Conservation (phyloP, 2,329 filamentous ascomycete species). For the Claviceps capensis region DNA sequence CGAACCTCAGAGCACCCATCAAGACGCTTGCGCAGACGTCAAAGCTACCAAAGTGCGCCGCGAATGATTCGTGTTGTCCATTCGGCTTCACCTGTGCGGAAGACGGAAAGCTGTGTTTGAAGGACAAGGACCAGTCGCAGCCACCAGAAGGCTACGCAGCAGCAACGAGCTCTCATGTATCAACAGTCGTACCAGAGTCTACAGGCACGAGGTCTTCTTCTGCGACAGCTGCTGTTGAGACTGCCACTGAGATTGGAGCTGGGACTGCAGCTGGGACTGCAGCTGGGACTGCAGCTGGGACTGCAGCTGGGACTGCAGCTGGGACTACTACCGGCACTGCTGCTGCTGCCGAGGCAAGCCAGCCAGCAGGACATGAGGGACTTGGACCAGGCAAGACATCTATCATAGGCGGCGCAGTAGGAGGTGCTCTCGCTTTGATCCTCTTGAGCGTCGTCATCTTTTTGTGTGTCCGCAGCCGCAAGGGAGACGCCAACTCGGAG, state of each 20-base stretch:
- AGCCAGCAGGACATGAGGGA: slow-evolving; percentile 3
- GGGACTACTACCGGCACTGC: slow-evolving; percentile 2
- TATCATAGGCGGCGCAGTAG: slow-evolving; percentile 33
- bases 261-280: background rate
- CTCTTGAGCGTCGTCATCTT: slow-evolving; percentile 25
- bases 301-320: background rate
- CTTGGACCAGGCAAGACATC: slow-evolving; percentile 21
- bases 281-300: background rate
- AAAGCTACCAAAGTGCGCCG: slow-evolving; percentile 42
- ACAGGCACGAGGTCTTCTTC: background rate
- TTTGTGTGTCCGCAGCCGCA: slow-evolving; percentile 23
- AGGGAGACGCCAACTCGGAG: slow-evolving; percentile 6
- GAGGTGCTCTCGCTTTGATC: slow-evolving; percentile 30
- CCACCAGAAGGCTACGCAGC: slow-evolving; percentile 18
- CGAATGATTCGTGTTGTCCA: slow-evolving; percentile 46
- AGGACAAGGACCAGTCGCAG: slow-evolving; percentile 34
- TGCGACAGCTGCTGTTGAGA: background rate
- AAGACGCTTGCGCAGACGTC: slow-evolving; percentile 51
- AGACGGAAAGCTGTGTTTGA: slow-evolving; percentile 32
- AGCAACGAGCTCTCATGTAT: slow-evolving; percentile 6
- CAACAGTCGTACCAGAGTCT: slow-evolving; percentile 8
- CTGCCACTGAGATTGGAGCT: background rate
- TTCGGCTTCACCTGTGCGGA: slow-evolving; percentile 53
- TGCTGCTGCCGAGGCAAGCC: slow-evolving; percentile 5
- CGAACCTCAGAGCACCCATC: slow-evolving; percentile 43